Percentiles rank a stretch among this genome's conserved stretches.
phyloP scores from a whole-genome alignment of 2,329 filamentous ascomycete species.

The Colletotrichum destructivum region DNA sequence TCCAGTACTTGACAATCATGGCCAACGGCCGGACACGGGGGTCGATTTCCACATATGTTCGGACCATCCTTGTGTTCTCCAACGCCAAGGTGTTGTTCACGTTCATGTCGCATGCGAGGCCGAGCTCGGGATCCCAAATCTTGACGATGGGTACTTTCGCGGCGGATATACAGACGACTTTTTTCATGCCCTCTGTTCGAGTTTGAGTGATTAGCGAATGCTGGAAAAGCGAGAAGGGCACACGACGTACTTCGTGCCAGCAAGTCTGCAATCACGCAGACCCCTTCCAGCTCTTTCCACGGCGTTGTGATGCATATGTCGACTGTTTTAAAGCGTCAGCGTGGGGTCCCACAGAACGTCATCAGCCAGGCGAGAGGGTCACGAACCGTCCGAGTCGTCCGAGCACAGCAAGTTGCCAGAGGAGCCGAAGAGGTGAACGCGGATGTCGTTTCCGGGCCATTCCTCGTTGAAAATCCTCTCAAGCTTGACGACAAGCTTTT shows the following conservation, averaged over 20 bases:
- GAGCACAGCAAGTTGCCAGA: constrained; percentile 96
- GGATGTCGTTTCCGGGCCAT: constrained; percentile 93
- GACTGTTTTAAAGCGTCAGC: constrained; percentile 70
- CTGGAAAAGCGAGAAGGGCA: too few relatives aligned
- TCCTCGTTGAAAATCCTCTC: constrained; percentile 89
- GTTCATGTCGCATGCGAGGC: constrained; percentile 96
- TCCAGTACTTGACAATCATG: constrained; percentile 99
- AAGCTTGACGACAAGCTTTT: constrained; percentile 86
- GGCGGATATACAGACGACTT: constrained; percentile 92
- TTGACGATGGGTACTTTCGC: constrained; percentile 99
- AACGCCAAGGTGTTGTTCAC: constrained; percentile 97
- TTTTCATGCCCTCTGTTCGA: constrained; percentile 90
- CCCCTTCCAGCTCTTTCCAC: constrained; percentile 88
- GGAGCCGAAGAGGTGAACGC: constrained; percentile 96
- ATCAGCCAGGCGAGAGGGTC: neutral
- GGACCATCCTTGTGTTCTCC: constrained; percentile 98
- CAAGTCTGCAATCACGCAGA: constrained; percentile 91
- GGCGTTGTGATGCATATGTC: constrained; percentile 97
- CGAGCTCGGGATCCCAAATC: constrained; percentile 95
- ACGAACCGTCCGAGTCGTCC: constrained; percentile 93
- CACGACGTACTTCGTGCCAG: constrained; percentile 82
- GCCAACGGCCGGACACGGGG: constrained; percentile 90
- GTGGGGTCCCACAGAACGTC: neutral
- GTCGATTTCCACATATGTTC: constrained; percentile 95
- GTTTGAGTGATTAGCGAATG: constrained; percentile 16